Evolutionary conservation across 1,284 basidiomycete species (phyloP).

Genomic region (Malassezia globosa): DNA sequence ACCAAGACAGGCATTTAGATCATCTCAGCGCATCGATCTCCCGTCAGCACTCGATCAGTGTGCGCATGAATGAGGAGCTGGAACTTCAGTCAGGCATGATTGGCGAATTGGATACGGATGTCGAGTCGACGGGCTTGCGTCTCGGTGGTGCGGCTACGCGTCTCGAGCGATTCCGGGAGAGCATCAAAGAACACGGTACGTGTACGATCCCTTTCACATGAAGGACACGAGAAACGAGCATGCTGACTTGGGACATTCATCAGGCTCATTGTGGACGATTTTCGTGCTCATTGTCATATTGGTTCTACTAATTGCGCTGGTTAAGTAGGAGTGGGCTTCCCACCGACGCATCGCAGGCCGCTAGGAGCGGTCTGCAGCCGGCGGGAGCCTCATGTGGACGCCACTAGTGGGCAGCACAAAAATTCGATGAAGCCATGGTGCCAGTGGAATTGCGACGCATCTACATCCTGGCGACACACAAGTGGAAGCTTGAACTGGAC

Average conservation of each 20-base stretch:
- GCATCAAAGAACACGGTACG: conserved; percentile 39
- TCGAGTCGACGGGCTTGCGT: conserved; percentile 28
- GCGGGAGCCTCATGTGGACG: no score
- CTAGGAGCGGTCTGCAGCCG: no score
- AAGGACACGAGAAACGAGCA: no score
- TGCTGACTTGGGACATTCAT: no score
- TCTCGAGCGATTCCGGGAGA: conserved; percentile 28
- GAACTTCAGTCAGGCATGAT: conserved; percentile 37
- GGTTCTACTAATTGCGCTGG: conserved; percentile 32
- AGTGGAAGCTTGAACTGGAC: conserved; percentile 39
- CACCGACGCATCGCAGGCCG: conserved; percentile 1
- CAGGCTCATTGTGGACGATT: conserved; percentile 30
- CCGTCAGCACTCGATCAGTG: conserved; percentile 35
- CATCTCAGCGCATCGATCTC: conserved; percentile 29
- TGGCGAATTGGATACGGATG: conserved; percentile 29
- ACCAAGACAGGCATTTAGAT: conserved; percentile 39
- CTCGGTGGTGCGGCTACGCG: conserved; percentile 30
- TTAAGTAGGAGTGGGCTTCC: conserved; percentile 22
- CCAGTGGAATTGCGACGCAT: no score
- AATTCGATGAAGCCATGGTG: conserved; percentile 33
- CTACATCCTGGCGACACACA: no score
- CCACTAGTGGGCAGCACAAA: conserved; percentile 28
- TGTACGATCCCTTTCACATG: not conserved
- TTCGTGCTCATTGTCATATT: conserved; percentile 31
- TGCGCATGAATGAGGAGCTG: conserved; percentile 45